Evolutionary conservation across 768 basidiomycete species (phyloP).

Genomic region (Candolleomyces efflorescens): DNA sequence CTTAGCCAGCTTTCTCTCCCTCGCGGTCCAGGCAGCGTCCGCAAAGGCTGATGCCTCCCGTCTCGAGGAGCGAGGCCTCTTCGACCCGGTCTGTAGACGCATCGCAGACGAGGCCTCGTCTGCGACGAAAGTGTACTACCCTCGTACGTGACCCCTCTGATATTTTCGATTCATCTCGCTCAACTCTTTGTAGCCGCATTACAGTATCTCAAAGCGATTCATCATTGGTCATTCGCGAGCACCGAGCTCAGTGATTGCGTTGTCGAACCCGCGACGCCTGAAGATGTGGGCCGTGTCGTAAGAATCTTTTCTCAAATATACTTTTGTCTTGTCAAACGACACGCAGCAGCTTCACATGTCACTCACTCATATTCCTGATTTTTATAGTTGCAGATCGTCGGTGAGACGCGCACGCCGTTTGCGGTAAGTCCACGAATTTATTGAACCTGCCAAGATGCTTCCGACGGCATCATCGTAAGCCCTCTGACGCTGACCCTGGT

Average conservation of each 20-base stretch:
- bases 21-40: not conserved
- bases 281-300: slow-evolving; percentile 47
- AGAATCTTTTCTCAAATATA: slow-evolving; percentile 6
- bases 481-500: not conserved
- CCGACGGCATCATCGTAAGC: not conserved
- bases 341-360: too few species aligned
- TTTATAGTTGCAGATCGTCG: slow-evolving; percentile 42
- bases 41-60: not conserved
- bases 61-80: not conserved
- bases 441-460: not conserved
- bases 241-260: slow-evolving; percentile 41
- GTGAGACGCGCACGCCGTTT: slow-evolving; percentile 40
- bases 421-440: slow-evolving; percentile 31
- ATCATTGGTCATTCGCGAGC: slow-evolving; percentile 50
- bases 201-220: slow-evolving; percentile 37
- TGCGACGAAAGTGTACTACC: slow-evolving; percentile 42
- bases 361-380: not conserved
- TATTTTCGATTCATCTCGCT: not conserved
- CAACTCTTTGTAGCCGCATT: slow-evolving; percentile 14
- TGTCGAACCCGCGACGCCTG: slow-evolving; percentile 49
- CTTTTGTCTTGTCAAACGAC: too few species aligned
- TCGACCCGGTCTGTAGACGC: slow-evolving; percentile 28
- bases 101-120: slow-evolving; percentile 36
- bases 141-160: slow-evolving; percentile 20
- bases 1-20: not conserved